phyloP scores from a whole-genome alignment of 2,329 filamentous ascomycete genomes.

The Fusarium vanettenii region DNA sequence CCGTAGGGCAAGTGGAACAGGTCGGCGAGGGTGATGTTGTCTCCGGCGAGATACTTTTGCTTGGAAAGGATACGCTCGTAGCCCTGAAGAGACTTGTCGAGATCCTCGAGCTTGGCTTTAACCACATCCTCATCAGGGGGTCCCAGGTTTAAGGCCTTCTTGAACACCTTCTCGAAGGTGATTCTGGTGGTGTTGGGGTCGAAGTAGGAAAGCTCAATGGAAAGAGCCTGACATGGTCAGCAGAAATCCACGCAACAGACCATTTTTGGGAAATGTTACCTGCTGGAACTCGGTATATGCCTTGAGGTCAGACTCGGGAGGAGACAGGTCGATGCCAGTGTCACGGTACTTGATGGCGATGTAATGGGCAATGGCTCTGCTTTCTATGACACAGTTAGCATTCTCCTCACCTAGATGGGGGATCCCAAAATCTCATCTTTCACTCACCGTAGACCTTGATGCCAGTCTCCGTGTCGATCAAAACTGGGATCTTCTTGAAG shows the following conservation, averaged over 20 bases:
- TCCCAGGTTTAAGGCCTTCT: background rate
- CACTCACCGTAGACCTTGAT: background rate
- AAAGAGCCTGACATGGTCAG: background rate
- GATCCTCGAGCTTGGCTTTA: background rate
- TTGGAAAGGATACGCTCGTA: conserved; percentile 14
- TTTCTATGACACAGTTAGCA: background rate
- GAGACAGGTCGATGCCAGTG: background rate
- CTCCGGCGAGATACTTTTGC: background rate
- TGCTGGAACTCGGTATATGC: background rate
- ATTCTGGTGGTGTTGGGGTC: background rate
- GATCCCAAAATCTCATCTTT: too few relatives aligned
- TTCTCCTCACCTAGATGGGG: too few relatives aligned
- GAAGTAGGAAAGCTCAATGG: conserved; percentile 7
- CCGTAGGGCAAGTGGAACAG: conserved; percentile 1
- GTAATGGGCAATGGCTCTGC: conserved; percentile 4
- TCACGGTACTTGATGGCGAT: background rate
- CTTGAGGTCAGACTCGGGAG: background rate
- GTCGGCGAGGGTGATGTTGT: background rate
- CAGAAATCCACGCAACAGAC: background rate
- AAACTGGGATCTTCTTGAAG: conserved; percentile 1
- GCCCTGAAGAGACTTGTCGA: background rate
- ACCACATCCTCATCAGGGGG: background rate
- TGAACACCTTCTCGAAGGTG: background rate
- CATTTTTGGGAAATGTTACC: background rate
- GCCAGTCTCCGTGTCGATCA: background rate